Conservation (phyloP, 257 asterid genomes). For the Nicotiana sylvestris region DNA sequence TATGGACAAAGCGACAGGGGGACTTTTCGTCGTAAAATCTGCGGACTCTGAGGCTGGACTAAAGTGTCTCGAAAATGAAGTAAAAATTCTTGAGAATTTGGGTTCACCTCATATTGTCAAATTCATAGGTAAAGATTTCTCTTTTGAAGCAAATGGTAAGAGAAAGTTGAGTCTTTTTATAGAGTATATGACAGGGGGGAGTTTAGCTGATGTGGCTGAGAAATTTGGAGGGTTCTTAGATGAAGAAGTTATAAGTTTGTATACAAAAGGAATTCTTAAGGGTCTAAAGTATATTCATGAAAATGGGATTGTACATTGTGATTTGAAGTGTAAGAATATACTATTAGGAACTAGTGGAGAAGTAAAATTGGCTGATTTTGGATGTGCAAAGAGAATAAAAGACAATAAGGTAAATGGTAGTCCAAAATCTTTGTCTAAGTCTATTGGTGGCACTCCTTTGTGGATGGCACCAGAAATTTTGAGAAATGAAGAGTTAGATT, state of each 20-base stretch:
- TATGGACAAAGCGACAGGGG: slow-evolving; percentile 40
- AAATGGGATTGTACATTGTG: slow-evolving; percentile 48
- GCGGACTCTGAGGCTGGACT: slow-evolving; percentile 38
- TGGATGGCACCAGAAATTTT: slow-evolving; percentile 74
- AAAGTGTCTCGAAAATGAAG: slow-evolving; percentile 44
- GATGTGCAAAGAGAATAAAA: slow-evolving; percentile 32
- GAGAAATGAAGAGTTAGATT: slow-evolving; percentile 29
- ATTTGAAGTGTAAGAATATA: slow-evolving; percentile 53
- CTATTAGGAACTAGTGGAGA: slow-evolving; percentile 36
- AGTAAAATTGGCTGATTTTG: slow-evolving; percentile 52
- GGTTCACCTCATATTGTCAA: slow-evolving; percentile 41
- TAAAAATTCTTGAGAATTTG: slow-evolving; percentile 31
- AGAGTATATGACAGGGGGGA: slow-evolving; percentile 62
- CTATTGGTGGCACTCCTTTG: slow-evolving; percentile 52
- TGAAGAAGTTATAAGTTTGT: slow-evolving; percentile 41
- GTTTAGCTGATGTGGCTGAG: slow-evolving; percentile 39
- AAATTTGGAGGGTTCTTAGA: slow-evolving; percentile 46
- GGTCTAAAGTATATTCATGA: slow-evolving; percentile 42
- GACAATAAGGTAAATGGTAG: background rate
- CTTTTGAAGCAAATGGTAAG: slow-evolving; percentile 18
- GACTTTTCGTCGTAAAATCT: slow-evolving; percentile 48
- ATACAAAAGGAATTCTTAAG: slow-evolving; percentile 39
- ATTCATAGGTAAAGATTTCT: slow-evolving; percentile 38
- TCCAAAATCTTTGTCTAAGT: background rate
- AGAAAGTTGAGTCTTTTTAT: slow-evolving; percentile 29